Base-by-base conservation (phyloP, 116 monocot species). In the Thalassia testudinum region DNA sequence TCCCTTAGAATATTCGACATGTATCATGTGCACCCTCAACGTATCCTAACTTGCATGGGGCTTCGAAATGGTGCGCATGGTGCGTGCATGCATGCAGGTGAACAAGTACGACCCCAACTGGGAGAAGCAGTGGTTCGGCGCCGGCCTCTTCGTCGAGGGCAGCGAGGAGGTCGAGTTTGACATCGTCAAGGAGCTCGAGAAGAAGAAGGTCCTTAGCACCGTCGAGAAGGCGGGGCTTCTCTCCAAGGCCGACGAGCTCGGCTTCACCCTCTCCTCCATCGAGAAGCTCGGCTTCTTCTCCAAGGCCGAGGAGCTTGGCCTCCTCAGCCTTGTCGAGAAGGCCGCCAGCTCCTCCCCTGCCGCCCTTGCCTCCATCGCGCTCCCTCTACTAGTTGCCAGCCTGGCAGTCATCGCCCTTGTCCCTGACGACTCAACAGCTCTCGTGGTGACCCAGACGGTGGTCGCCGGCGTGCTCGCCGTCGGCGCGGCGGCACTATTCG, bases 211-310 rank as follows among this genome's bases (percentile, higher is more conserved):
- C 19, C 60, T 95, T 8, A 84, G 78, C 72, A 69, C 70, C 21
- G 87, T 87, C 15, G 87, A 93, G 63, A 87, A 81, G 60, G 73
- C 84, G 12, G 93, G 87, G 2, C 76, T 93, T 15, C 68, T 93
- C 18, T 83, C 93, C 29, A 92, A 87, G 61, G 87, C 87, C 0
- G 87, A 87, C 76, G 64, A 74, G 62, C 59, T 87, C 1, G 87
- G 83, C 0, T 14, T 93, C 43, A 93, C 93, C 1, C 71, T 93
- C 17, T 87, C 93, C 12, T 87, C 93, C 53, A 76, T 93, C 42
- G 87, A 93, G 69, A 67, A 66, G 62, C 81, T 87, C 11, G 84
- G 87, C 2, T 51, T 95, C 40, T 70, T 95, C 62, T 95, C 95
- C 34, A 95, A 95, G 55, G 81, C 84, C 14, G 95, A 95, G 68